Base-by-base conservation (phyloP, 805 yeast genomes). In the Nakazawaea wyomingensis region DNA sequence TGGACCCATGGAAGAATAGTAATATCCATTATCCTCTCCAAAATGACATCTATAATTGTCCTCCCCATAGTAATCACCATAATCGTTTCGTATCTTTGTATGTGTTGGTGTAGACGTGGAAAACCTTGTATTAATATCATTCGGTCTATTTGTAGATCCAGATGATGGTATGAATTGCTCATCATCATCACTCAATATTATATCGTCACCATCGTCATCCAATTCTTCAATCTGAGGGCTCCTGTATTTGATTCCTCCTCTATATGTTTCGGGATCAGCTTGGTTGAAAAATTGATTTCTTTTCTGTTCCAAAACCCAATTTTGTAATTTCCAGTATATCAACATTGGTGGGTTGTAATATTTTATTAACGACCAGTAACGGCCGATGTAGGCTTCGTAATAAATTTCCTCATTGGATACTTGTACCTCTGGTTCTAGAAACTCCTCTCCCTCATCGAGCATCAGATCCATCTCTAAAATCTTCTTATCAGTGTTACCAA, bases 301-400 rank as follows among this genome's bases (percentile, higher is more conserved):
- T 13, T 34, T 44, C 30, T 47, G 14, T 13, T 41, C 18, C 8
- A 37, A 44, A 8, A 35, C 33, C 56, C 54, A 56, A 21, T 37
- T 47, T 36, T 39, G 18, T 34, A 50, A 48, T 18, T 43, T 45
- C 5, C 39, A 27, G 24, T 47, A 48, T 3, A 56, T 43, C n/a
- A 56, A 42, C 36, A 37, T 18, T 9, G 33, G 37, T 4, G 62
- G 60, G 32, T 55, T 49, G 39, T 54, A 55, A 45, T 53, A 56
- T 30, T 48, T 48, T 24, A 56, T 44, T 19, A 57, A 26, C 1
- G 60, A 46, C 50, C 55, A 56, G 18, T 48, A 48, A 31, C 46
- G 38, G 19, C 46, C 39, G 3, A 49, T 35, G 31, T 50, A 55
- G 16, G 48, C 43, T 28, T 56, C 57, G 11, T 45, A 41, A 30